Evolutionary conservation across 768 basidiomycete genomes (phyloP).

Genomic region (Mycena chlorophos): DNA sequence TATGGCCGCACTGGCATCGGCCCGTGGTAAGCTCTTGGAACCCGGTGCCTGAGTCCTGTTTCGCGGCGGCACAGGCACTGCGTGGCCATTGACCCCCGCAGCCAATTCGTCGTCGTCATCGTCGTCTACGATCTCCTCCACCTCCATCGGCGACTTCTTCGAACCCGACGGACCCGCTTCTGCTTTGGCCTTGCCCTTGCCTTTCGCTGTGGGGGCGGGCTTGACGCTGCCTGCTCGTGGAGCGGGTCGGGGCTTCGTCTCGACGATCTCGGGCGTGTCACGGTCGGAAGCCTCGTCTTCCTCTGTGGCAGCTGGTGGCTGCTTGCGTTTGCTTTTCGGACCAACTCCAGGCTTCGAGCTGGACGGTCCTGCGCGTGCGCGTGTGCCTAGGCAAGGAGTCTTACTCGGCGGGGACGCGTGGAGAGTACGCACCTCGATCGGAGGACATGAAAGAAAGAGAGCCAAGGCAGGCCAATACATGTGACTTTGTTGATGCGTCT

Average conservation of each 20-base stretch:
- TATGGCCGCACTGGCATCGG: neutral
- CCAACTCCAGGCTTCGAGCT: conserved; percentile 11
- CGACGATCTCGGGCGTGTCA: conserved; percentile 7
- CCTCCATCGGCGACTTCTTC: conserved; percentile 2
- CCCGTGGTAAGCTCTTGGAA: too few species aligned
- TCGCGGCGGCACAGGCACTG: conserved; percentile 2
- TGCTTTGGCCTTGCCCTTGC: conserved; percentile 16
- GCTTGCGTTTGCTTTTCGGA: conserved; percentile 9
- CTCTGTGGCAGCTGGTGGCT: neutral
- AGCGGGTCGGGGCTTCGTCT: too few species aligned
- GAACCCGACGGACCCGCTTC: conserved; percentile 8
- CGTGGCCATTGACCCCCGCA: conserved; percentile 8
- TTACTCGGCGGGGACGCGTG: neutral
- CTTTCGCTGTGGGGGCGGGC: conserved; percentile 11
- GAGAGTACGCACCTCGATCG: neutral
- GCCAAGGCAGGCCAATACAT: neutral
- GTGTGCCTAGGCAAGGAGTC: neutral
- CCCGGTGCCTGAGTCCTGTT: neutral
- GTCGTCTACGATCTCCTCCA: conserved; percentile 15
- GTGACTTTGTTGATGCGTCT: neutral
- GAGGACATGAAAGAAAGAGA: neutral
- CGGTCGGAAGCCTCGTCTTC: conserved; percentile 17
- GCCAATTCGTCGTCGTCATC: conserved; percentile 12
- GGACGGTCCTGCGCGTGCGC: conserved; percentile 18
- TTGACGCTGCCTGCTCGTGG: conserved; percentile 12